These are phyloP conservation scores for Syzygium syzygioides DNA, from an alignment of 441 rosid species.

Conservation along the genomic window DNA sequence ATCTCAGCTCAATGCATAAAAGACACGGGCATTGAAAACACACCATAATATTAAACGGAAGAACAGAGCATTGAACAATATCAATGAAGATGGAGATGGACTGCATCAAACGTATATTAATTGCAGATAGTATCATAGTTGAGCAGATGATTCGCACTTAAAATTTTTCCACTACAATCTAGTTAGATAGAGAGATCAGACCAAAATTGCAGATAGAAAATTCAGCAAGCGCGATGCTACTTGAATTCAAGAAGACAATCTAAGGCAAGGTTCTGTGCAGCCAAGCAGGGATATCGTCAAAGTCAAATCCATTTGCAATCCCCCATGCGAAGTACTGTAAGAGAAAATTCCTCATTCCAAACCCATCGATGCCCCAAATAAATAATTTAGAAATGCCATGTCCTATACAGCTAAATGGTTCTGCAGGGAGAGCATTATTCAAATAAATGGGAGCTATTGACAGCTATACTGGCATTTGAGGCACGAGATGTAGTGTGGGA, in stretches of 20 bases:
- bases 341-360: background rate
- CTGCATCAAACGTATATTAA: background rate
- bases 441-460: background rate
- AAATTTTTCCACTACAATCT: background rate
- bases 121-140: background rate
- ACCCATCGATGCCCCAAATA: background rate
- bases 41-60: background rate
- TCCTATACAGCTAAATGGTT: background rate
- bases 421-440: background rate
- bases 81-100: background rate
- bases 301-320: background rate
- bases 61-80: background rate
- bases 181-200: background rate
- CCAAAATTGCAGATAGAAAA: background rate
- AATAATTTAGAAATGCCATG: background rate
- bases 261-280: background rate
- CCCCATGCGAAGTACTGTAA: background rate
- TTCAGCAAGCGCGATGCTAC: background rate
- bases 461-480: background rate
- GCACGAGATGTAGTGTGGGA: background rate
- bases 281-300: background rate
- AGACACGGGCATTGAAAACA: background rate
- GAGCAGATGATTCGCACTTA: background rate
- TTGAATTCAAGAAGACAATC: background rate
- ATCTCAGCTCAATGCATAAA: background rate